Base-by-base conservation (phyloP, 169 alveolate genomes). In the Cryptosporidium sp. region DNA sequence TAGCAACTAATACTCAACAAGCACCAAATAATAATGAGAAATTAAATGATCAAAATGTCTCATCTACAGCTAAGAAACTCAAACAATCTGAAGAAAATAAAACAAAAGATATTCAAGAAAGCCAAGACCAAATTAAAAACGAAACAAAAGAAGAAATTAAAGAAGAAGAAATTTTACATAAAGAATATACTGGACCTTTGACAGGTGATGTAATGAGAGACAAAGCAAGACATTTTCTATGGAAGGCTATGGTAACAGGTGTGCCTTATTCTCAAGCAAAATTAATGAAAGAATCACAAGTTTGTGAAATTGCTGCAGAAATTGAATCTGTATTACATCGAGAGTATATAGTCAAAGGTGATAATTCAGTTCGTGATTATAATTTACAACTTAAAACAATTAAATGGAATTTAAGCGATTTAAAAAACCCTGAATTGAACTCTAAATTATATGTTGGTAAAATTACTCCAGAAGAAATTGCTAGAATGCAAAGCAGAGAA, bases 401-500 rank as follows among this genome's bases (percentile, higher is more conserved):
- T 58, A 94, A 94, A 84, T 96, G 95, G 94, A 97, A 96, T 91
- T 93, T 97, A 69, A 93, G 95, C 70, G 98, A 97, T 85, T 91
- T 91, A 52, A 96, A 97, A 70, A 97, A 97, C 84, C 96, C 97
- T 12, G 95, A 93, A 21, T 94, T 97, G 91, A 97, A 95, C 62
- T 92, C 92, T 56, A 93, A 93, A 84, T 80, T 97, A 62, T 91
- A 95, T 91, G 91, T 85, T n/a, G 98, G 98, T 26, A 91, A 87
- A 58, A 93, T 96, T 14, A 68, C 96, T 0, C 94, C 97, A 10
- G 94, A 85, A 48, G 92, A 85, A 35, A 92, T 97, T 85, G 97
- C 97, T 37, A 85, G 86, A n/a, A 97, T 97, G 99, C 94, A 93
- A 65, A 94, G 96, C 23, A 94, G 89, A 39, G 99, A 97, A 35